These are phyloP conservation scores for Sarcodon sp. DNA, from an alignment of 768 basidiomycete species.

Conservation along the genomic window DNA sequence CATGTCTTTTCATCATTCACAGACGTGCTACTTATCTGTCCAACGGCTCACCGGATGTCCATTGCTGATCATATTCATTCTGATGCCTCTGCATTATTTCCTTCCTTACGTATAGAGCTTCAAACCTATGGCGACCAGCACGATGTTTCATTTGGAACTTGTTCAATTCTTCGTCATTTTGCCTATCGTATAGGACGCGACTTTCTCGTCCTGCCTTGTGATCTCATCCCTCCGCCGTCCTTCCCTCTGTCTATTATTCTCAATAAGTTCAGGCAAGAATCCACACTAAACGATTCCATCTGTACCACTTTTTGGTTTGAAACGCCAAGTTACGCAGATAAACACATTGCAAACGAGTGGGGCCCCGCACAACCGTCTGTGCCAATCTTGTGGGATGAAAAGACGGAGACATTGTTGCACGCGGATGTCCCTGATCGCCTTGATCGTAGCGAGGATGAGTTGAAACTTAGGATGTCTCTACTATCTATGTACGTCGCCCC, in stretches of 20 bases:
- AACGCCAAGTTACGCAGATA: slow-evolving; percentile 30
- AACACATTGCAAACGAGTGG: slow-evolving; percentile 58
- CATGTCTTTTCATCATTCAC: not conserved
- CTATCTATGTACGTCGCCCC: slow-evolving; percentile 41
- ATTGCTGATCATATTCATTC: slow-evolving; percentile 83
- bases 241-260: slow-evolving; percentile 61
- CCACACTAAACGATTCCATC: slow-evolving; percentile 47
- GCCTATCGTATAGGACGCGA: slow-evolving; percentile 66
- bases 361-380: slow-evolving; percentile 27
- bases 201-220: slow-evolving; percentile 85
- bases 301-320: slow-evolving; percentile 59
- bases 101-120: slow-evolving; percentile 61
- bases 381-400: slow-evolving; percentile 59
- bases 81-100: slow-evolving; percentile 45
- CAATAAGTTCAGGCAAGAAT: slow-evolving; percentile 72
- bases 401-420: slow-evolving; percentile 53
- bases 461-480: slow-evolving; percentile 66
- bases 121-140: slow-evolving; percentile 71
- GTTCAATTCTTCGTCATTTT: slow-evolving; percentile 66
- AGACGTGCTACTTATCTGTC: slow-evolving; percentile 87
- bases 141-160: slow-evolving; percentile 56
- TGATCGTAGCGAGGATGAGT: slow-evolving; percentile 56
- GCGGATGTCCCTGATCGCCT: slow-evolving; percentile 58
- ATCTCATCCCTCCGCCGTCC: slow-evolving; percentile 69
- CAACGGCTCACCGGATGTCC: slow-evolving; percentile 56